Evolutionary conservation across 768 basidiomycete genomes (phyloP), one percentile per base, ranked within the genome.

Genomic region (Boletus tylopilopsis): DNA sequence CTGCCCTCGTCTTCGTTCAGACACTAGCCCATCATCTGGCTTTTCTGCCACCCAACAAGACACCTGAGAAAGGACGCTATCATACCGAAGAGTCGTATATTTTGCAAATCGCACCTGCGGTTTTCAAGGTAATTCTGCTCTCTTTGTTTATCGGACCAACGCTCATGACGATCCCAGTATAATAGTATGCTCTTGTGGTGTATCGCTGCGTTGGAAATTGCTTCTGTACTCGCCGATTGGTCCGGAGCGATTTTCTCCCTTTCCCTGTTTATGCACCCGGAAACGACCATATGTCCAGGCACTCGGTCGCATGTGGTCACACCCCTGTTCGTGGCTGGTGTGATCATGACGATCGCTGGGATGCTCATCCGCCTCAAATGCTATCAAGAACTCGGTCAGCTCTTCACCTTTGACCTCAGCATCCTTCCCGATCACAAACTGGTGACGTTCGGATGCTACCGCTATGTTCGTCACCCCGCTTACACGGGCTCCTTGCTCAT

Each of bases 391-490:
- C 76, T 82, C 19, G 80, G 79, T 2, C 60, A 70, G 2, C 64
- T 80, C 47, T 82, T 82, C 68, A 81, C 80, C 0, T 82, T 81
- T 60, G 79, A 81, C 57, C 71, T 82, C 41, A 79, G 79, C 39
- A 62, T 82, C 35, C 77, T 75, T 47, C 77, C 78, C 2, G 62
- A 68, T 27, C 81, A 82, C 64, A 71, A 63, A 41, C 71, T 81
- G 38, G 66, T 81, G 53, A 80, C 78, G 3, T 60, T 63, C n/a
- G 73, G 78, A 18, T 75, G 71, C 50, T 81, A 81, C 59, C 49
- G 63, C 6, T 73, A 74, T 49, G 80, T 80, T 45, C 76, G 80
- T 7, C 80, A 81, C 62, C 80, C 80, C 16, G 72, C 78, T 0
- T 80, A 80, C 60, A 75, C 76, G 0, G 79, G 79, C n/a, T 76